Conservation (phyloP, 768 basidiomycete species). For the Clitopilus passeckerianus region DNA sequence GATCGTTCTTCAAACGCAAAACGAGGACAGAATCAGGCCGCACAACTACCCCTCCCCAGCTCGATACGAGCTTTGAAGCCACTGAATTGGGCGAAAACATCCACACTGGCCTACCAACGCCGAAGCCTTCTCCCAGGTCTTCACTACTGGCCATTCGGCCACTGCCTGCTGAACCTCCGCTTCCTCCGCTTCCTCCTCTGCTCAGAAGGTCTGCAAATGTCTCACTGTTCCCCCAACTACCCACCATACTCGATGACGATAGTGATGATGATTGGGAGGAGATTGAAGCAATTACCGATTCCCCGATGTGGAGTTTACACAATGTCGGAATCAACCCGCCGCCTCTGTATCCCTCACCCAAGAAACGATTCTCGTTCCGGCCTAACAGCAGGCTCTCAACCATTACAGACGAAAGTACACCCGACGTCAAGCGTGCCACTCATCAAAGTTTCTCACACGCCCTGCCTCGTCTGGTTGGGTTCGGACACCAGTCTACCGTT, state of each 20-base stretch:
- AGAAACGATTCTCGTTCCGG: not conserved
- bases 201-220: not conserved
- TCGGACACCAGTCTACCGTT: conserved; percentile 1
- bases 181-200: not conserved
- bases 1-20: conserved; percentile 9
- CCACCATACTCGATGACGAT: conserved; percentile 5
- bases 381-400: not conserved
- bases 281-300: conserved; percentile 10
- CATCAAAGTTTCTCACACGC: conserved; percentile 7
- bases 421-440: not conserved
- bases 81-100: not conserved
- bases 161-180: not conserved
- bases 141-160: not conserved
- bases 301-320: conserved; percentile 9
- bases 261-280: conserved; percentile 15
- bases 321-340: conserved; percentile 11
- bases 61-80: not conserved
- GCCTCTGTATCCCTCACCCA: conserved; percentile 1
- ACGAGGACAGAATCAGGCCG: conserved; percentile 1
- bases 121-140: conserved; percentile 5
- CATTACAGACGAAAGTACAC: conserved; percentile 1
- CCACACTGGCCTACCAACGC: conserved; percentile 4
- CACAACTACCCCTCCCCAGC: not conserved
- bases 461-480: conserved; percentile 7
- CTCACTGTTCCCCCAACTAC: not conserved